Evolutionary conservation across 164 flowering plant species (phyloP), one percentile per base, ranked within the genome.

Genomic region (Vitis amurensis): DNA sequence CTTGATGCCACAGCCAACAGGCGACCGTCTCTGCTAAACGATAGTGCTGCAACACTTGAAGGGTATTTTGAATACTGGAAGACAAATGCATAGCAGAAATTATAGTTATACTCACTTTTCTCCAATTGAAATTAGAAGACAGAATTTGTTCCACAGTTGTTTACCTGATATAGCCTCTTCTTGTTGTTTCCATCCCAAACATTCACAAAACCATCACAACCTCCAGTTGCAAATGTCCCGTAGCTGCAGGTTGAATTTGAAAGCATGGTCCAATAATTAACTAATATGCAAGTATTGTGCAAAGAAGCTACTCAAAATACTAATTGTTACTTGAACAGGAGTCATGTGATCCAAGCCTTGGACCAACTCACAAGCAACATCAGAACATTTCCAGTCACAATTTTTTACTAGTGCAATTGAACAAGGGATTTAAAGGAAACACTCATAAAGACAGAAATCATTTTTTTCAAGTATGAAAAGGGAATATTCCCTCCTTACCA

Each of bases 101-200:
- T 17, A 0, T n/a, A 19, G 12, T 29, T 31, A 23, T 17, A 47
- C 13, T 50, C 2, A 8, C 1, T 6, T 37, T 59, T 27, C 47
- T 7, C 49, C 23, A 1, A 47, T 0, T 9, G 19, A 11, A 19
- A 23, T 13, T 31, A 30, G n/a, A 30, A 60, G 19, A 23, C 30
- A 59, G 14, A 44, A n/a, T 17, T 23, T 9, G 5, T 59, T 73
- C 23, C 16, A 1, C 50, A 17, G 68, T 19, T n/a, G 11, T 44
- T 73, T 81, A 90, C 97, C 93, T 91, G 98, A 75, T 96, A 93
- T 47, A 93, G 79, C 78, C 98, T 84, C 85, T 95, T 93, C 82
- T 95, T 93, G 79, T 95, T 90, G 82, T 89, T 90, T 13, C 97
- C 98, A 78, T 91, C 97, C 97, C 97, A 93, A 30, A 93, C 89